phyloP scores from a whole-genome alignment of 176 grass and related monocot species.

The Lolium rigidum region DNA sequence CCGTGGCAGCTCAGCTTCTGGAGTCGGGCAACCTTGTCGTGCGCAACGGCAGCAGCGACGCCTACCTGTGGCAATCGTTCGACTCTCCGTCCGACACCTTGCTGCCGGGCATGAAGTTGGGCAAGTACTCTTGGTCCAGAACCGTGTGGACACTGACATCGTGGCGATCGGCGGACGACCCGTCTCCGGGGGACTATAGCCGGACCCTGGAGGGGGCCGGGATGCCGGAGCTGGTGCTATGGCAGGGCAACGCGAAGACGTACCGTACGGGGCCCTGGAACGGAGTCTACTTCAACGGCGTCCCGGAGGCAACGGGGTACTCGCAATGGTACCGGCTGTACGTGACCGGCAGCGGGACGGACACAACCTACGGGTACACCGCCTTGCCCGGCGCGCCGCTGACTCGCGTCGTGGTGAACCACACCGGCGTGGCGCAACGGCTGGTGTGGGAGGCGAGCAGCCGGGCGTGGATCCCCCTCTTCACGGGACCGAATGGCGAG shows the following conservation, averaged over 20 bases:
- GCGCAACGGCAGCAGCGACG: background rate
- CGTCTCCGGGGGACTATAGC: background rate
- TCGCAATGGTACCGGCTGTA: background rate
- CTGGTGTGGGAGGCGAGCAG: slow-evolving; percentile 31
- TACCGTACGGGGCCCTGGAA: background rate
- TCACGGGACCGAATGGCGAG: background rate
- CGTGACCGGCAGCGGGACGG: slow-evolving; percentile 17
- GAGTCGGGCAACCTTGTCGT: slow-evolving; percentile 15
- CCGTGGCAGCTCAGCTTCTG: background rate
- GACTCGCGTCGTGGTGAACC: slow-evolving; percentile 33
- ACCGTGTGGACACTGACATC: background rate
- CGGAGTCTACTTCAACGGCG: background rate
- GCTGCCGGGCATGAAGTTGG: slow-evolving; percentile 41
- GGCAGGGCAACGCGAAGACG: background rate
- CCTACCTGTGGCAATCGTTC: slow-evolving; percentile 22
- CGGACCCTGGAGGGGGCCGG: background rate
- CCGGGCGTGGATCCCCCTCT: background rate
- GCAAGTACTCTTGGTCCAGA: slow-evolving; percentile 28
- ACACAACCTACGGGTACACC: slow-evolving; percentile 24
- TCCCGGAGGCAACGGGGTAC: background rate
- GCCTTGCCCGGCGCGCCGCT: slow-evolving; percentile 6
- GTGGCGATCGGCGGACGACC: background rate
- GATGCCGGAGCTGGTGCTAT: background rate
- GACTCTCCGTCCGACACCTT: slow-evolving; percentile 18
- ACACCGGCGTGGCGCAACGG: slow-evolving; percentile 37